phyloP scores from a whole-genome alignment of 768 basidiomycete species.

The Leucocoprinus leucothites region DNA sequence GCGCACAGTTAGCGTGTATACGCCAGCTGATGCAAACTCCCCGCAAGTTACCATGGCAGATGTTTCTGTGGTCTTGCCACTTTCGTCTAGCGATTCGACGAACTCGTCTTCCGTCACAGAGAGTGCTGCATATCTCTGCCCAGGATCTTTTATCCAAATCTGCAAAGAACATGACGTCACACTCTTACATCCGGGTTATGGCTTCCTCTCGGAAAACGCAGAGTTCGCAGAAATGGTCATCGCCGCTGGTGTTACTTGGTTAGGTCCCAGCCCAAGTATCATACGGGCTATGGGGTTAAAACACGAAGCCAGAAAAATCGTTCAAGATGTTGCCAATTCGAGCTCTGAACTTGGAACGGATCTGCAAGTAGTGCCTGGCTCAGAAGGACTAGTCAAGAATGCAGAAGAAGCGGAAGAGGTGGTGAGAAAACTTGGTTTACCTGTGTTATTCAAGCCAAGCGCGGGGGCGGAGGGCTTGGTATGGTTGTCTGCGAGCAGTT shows the following conservation, averaged over 20 bases:
- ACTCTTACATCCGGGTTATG: constrained; percentile 62
- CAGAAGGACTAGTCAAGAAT: constrained; percentile 40
- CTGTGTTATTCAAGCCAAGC: constrained; percentile 65
- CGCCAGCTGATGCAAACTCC: constrained; percentile 52
- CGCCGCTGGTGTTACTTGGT: constrained; percentile 50
- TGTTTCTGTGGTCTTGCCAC: constrained; percentile 34
- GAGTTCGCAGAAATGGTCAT: constrained; percentile 46
- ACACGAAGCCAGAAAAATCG: constrained; percentile 40
- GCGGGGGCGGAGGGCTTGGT: constrained; percentile 73
- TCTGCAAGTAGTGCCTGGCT: constrained; percentile 57
- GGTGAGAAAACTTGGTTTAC: constrained; percentile 47
- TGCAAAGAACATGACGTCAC: constrained; percentile 40
- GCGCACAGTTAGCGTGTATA: constrained; percentile 56
- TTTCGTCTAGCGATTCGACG: constrained; percentile 17
- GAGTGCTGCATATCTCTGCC: constrained; percentile 40
- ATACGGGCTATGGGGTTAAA: constrained; percentile 61
- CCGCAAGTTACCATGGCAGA: constrained; percentile 58
- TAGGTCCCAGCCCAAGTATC: constrained; percentile 50
- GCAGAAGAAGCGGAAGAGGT: constrained; percentile 37
- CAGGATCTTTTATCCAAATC: constrained; percentile 34
- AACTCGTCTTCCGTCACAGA: constrained; percentile 27
- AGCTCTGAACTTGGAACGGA: constrained; percentile 28
- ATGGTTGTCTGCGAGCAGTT: constrained; percentile 49
- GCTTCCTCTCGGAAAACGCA: constrained; percentile 64
- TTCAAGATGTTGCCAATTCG: not conserved